Evolutionary conservation across 805 yeast species (phyloP).

Genomic region (Ascoidea rubescens): DNA sequence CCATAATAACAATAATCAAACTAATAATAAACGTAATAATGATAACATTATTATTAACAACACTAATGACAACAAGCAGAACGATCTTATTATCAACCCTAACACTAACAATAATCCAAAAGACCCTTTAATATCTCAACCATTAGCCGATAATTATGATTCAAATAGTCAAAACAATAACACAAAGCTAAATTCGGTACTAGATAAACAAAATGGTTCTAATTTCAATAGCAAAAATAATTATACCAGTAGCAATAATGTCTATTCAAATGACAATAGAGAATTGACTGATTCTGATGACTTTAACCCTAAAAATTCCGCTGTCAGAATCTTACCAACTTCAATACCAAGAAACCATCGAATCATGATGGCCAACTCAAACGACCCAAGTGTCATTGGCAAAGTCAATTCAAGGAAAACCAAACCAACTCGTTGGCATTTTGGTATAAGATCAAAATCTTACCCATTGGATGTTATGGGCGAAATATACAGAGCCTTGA

Average conservation of each 20-base stretch:
- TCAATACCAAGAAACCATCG: constrained; percentile 90
- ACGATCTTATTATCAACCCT: background rate
- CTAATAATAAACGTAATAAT: background rate
- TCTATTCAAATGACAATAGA: background rate
- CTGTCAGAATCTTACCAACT: constrained; percentile 62
- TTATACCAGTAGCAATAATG: background rate
- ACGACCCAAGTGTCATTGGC: background rate
- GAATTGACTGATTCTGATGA: background rate
- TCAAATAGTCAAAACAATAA: too few species aligned
- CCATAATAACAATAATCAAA: constrained; percentile 27
- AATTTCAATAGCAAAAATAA: background rate
- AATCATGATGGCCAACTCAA: constrained; percentile 52
- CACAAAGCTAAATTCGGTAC: too few species aligned
- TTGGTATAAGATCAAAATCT: constrained; percentile 90
- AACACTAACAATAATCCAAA: background rate
- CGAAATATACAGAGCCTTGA: constrained; percentile 87
- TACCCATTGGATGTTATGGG: constrained; percentile 98
- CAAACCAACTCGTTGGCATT: constrained; percentile 91
- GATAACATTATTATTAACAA: too few species aligned
- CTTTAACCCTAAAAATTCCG: background rate
- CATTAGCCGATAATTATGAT: background rate
- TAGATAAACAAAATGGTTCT: background rate
- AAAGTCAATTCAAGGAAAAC: constrained; percentile 41
- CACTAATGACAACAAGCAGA: background rate
- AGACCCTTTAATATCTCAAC: background rate